Percentiles rank a stretch among this genome's conserved stretches.
Conservation (phyloP, 208 protist species). For the Novymonas esmeraldas region DNA sequence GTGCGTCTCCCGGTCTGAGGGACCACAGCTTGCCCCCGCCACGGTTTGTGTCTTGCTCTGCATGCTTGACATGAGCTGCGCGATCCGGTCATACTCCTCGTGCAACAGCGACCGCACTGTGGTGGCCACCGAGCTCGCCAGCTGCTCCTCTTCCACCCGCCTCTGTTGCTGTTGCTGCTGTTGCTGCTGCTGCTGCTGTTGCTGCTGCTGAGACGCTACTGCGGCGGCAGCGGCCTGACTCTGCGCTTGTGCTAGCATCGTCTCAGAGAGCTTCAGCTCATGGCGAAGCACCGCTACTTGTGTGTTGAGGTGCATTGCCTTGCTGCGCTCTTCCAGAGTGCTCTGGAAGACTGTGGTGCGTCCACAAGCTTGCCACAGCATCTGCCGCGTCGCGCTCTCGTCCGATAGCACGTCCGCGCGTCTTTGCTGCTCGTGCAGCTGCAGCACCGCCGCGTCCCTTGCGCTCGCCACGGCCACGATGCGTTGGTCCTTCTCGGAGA, state of each 20-base stretch:
- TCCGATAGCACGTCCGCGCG: not conserved
- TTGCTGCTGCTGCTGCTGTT: conserved; percentile 16
- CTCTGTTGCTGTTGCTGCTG: conserved; percentile 16
- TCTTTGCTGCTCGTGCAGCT: conserved; percentile 14
- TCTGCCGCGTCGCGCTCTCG: conserved; percentile 10
- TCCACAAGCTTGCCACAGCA: conserved; percentile 7
- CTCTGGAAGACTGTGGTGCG: conserved; percentile 9
- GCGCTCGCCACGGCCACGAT: not conserved
- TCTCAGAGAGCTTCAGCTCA: conserved; percentile 27
- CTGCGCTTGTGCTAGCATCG: conserved; percentile 17
- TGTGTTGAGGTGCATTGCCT: conserved; percentile 25
- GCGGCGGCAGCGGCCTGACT: not conserved
- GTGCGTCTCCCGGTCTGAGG: not conserved
- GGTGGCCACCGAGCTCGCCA: conserved; percentile 5
- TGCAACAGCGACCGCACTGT: conserved; percentile 29
- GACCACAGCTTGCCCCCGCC: not conserved
- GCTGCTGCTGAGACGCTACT: not conserved
- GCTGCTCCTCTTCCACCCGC: conserved; percentile 15
- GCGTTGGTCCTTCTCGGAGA: conserved; percentile 8
- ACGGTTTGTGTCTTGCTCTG: conserved; percentile 26
- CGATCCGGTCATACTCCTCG: conserved; percentile 29
- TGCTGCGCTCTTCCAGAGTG: conserved; percentile 8
- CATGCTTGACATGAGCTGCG: conserved; percentile 38
- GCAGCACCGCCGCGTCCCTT: conserved; percentile 14
- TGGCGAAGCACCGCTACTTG: conserved; percentile 19